Base-by-base conservation (phyloP, 257 asterid species). In the Primulina tabacum region DNA sequence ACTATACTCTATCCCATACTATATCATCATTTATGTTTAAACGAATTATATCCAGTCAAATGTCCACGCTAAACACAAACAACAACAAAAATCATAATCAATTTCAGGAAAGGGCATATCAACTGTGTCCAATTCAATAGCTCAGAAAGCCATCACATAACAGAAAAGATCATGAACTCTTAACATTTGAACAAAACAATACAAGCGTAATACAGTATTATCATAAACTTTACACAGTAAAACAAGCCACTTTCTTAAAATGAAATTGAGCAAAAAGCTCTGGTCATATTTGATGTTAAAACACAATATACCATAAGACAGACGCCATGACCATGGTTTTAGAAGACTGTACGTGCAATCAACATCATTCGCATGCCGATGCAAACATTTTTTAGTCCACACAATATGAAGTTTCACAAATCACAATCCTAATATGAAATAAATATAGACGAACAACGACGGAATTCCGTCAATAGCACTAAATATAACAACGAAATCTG, bases 221-320 rank as follows among this genome's bases (percentile, higher is more conserved):
- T 71, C 40, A 37, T 71, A 20, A 61, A 20, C 20, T 43, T 20
- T 21, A 59, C 37, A 16, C 59, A 24, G 55, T 60, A 34, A 67
- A 2, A 26, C 53, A 34, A 26, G 16, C 64, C 65, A 32, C 61
- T 70, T 21, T 43, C 64, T 62, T 24, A 65, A 26, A 58, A 68
- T 24, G 64, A 70, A 32, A 64, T 33, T 17, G 30, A 76, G 73
- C 43, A 66, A 60, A 64, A 3, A 47, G 16, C 56, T 68, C 34
- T 28, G 40, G 29, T 68, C 56, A 68, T 68, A 38, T 38, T 38
- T 38, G 47, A 38, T 9, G 47, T 38, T 4, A 2, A 37, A 37
- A 8, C 2, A 38, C 47, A 38, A 38, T 9, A 38, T 38, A 38
- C 47, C 9, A 38, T 8, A 38, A 38, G 14, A 7, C 52, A 34